phyloP scores from a whole-genome alignment of 2,329 filamentous ascomycete species.

The Aspergillus cejpii region DNA sequence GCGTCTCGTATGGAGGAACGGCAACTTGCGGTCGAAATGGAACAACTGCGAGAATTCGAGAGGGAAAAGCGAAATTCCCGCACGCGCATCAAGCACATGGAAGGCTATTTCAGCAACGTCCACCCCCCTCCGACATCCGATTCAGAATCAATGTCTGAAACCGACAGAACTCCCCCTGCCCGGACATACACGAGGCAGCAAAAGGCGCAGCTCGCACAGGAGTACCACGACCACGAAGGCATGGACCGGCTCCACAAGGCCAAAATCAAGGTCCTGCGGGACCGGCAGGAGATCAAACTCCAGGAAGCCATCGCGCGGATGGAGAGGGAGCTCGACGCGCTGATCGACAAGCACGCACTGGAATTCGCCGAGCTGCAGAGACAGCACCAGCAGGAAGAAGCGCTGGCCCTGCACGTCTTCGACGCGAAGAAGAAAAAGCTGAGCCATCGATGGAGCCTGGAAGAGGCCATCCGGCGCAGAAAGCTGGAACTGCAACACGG shows the following conservation, averaged over 20 bases:
- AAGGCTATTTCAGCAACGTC: slow-evolving; percentile 40
- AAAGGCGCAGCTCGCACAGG: slow-evolving; percentile 40
- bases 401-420: slow-evolving; percentile 26
- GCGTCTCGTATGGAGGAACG: slow-evolving; percentile 38
- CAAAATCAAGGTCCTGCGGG: slow-evolving; percentile 44
- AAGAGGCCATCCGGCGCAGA: slow-evolving; percentile 39
- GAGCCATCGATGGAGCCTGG: slow-evolving; percentile 37
- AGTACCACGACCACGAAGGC: slow-evolving; percentile 38
- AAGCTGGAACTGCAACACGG: slow-evolving; percentile 35
- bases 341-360: slow-evolving; percentile 31
- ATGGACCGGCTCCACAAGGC: slow-evolving; percentile 42
- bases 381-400: slow-evolving; percentile 32
- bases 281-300: slow-evolving; percentile 40
- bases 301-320: slow-evolving; percentile 36
- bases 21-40: slow-evolving; percentile 41
- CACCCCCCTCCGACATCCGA: slow-evolving; percentile 27
- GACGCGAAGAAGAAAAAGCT: slow-evolving; percentile 32
- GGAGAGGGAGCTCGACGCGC: slow-evolving; percentile 33
- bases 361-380: slow-evolving; percentile 31
- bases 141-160: slow-evolving; percentile 18
- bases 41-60: slow-evolving; percentile 42
- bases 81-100: slow-evolving; percentile 44
- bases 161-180: slow-evolving; percentile 19
- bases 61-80: slow-evolving; percentile 39
- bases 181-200: slow-evolving; percentile 39